Conservation (phyloP, 768 basidiomycete species). For the Hysterangium stoloniferum region DNA sequence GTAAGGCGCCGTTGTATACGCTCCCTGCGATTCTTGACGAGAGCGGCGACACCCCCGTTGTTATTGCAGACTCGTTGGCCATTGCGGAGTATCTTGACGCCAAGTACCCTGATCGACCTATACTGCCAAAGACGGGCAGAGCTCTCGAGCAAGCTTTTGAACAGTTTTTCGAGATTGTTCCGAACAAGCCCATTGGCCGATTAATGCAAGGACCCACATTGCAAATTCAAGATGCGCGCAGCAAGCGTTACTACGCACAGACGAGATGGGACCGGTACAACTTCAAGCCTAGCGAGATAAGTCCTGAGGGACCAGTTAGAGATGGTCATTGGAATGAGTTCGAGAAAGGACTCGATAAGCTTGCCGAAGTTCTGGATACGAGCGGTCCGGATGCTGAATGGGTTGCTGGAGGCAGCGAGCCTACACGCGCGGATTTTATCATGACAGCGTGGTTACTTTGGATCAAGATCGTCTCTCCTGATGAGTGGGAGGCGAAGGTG, state of each 20-base stretch:
- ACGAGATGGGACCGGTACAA: constrained; percentile 25
- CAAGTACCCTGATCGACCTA: constrained; percentile 53
- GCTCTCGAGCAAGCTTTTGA: constrained; percentile 62
- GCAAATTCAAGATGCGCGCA: constrained; percentile 47
- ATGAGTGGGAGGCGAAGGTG: constrained; percentile 58
- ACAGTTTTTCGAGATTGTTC: constrained; percentile 62
- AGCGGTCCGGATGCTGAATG: constrained; percentile 30
- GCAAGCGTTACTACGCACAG: constrained; percentile 41
- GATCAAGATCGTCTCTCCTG: constrained; percentile 64
- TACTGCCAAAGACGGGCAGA: constrained; percentile 64
- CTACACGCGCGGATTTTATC: constrained; percentile 70
- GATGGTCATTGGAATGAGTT: constrained; percentile 20
- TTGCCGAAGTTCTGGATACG: constrained; percentile 61
- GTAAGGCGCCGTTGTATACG: no score
- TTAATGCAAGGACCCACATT: constrained; percentile 66
- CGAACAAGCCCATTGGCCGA: constrained; percentile 59
- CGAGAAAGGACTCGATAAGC: constrained; percentile 57
- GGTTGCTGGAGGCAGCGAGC: constrained; percentile 58
- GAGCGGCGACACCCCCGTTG: constrained; percentile 36
- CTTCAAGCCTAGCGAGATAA: constrained; percentile 27
- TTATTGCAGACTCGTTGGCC: constrained; percentile 51
- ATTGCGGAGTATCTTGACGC: constrained; percentile 71
- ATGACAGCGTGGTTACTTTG: constrained; percentile 65
- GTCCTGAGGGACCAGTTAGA: constrained; percentile 23
- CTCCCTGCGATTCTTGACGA: constrained; percentile 48